Percentiles rank a stretch among this genome's conserved stretches.
Evolutionary conservation across 208 protist species (phyloP).

Genomic region (Leishmania tropica): DNA sequence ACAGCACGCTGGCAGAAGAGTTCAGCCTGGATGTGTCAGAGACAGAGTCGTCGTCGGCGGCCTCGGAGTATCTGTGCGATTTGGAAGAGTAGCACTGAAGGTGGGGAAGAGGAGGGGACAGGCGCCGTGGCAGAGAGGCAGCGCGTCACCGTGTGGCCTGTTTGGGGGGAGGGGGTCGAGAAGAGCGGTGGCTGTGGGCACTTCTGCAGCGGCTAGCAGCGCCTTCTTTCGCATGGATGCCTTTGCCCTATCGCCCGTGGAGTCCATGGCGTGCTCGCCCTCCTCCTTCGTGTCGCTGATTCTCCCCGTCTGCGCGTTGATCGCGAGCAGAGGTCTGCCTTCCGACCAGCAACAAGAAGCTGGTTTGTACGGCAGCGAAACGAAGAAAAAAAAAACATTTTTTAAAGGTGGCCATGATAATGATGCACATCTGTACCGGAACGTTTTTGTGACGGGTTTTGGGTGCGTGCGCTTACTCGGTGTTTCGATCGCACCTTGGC

Average conservation of each 20-base stretch:
- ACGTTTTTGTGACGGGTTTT: too few relatives aligned
- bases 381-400: neutral
- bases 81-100: neutral
- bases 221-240: neutral
- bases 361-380: neutral
- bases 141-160: neutral
- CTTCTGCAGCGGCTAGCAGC: neutral
- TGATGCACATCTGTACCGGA: too few relatives aligned
- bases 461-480: neutral
- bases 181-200: neutral
- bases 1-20: slow-evolving; percentile 57
- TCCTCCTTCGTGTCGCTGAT: neutral
- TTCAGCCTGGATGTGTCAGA: slow-evolving; percentile 71
- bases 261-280: neutral
- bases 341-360: neutral
- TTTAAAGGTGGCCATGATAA: too few relatives aligned
- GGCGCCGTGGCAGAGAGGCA: neutral
- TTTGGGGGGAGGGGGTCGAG: neutral
- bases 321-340: neutral
- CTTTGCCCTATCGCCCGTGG: neutral
- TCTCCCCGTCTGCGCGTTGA: neutral
- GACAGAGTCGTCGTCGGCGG: slow-evolving; percentile 33
- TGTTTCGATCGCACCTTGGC: neutral
- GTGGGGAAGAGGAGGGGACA: neutral
- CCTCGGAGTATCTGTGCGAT: slow-evolving; percentile 61